A percentile compares a stretch with the other conserved stretches of the same genome.
These are phyloP conservation scores for Trametes sanguinea DNA, from an alignment of 768 basidiomycete genomes.

Conservation along the genomic window DNA sequence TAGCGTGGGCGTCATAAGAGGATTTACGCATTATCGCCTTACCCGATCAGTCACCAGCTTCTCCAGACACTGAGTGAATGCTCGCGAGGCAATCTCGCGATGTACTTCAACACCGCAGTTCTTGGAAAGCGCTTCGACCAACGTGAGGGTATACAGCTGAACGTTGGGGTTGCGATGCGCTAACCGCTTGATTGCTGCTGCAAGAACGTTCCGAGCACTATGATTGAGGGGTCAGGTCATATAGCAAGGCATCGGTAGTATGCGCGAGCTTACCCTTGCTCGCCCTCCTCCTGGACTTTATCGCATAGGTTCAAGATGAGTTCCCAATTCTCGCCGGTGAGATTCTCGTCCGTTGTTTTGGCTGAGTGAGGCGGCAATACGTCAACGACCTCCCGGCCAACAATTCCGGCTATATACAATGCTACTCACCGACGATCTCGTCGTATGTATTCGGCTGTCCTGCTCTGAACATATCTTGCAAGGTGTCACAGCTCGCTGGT, in stretches of 20 bases:
- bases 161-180: constrained; percentile 96
- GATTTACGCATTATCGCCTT: constrained; percentile 19
- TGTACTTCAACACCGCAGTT: constrained; percentile 84
- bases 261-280: constrained; percentile 64
- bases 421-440: constrained; percentile 81
- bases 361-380: constrained; percentile 43
- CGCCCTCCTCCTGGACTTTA: constrained; percentile 90
- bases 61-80: constrained; percentile 89
- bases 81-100: constrained; percentile 84
- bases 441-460: constrained; percentile 78
- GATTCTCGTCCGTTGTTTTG: constrained; percentile 97
- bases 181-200: constrained; percentile 85
- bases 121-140: constrained; percentile 88
- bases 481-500: neutral
- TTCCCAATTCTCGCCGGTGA: constrained; percentile 96
- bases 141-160: constrained; percentile 87
- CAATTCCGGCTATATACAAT: neutral
- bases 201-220: constrained; percentile 86
- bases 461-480: constrained; percentile 65
- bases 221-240: constrained; percentile 2
- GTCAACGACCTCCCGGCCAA: constrained; percentile 37
- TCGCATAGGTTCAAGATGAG: constrained; percentile 93
- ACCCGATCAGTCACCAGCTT: constrained; percentile 88
- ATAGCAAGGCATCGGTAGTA: neutral
- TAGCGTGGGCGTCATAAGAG: neutral